Evolutionary conservation across 1,284 basidiomycete genomes (phyloP), one percentile per base, ranked within the genome.

Genomic region (Rhodotorula sp.): DNA sequence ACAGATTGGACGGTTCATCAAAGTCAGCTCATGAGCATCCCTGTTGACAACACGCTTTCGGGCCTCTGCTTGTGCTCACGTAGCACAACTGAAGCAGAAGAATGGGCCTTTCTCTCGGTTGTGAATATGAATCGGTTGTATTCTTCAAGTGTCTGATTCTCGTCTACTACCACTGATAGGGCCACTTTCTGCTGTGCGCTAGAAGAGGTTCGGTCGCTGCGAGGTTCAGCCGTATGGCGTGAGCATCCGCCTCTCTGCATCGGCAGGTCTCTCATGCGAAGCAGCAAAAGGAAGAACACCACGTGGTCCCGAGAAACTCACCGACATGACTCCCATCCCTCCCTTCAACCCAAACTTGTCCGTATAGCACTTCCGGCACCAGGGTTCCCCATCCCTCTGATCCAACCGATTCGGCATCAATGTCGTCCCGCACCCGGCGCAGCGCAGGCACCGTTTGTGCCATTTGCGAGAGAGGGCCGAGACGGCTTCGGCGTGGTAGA

Each of bases 401-500:
- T 59, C 53, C 4, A 68, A 29, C 15, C 57, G 18, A 7, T 57
- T 49, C 20, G 64, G 64, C 37, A 44, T 12, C 26, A 71, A 26
- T 3, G 60, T 51, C 8, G 67, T 69, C 46, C 60, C 67, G 37
- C 73, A 72, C 4, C 53, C 48, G 4, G 62, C 44, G 57, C 73
- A 74, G 10, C 70, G 62, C 24, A 74, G 30, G 29, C 73, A 74
- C 44, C 67, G 66, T 44, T 37, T 57, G 18, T 37, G 44, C 33
- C 53, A 48, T 24, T 26, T 42, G 12, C 49, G 49, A 4, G 42
- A 37, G 54, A 60, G 63, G 2, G 68, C 70, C n/a, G 61, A 42
- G 4, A 69, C 60, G 6, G 55, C 29, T 49, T 74, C 73, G 7
- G 70, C 70, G 24, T 62, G 62, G 54, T 74, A 74, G 4, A 67